These are phyloP conservation scores for Beauveria caledonica DNA, from an alignment of 2,329 filamentous ascomycete genomes.

Conservation along the genomic window DNA sequence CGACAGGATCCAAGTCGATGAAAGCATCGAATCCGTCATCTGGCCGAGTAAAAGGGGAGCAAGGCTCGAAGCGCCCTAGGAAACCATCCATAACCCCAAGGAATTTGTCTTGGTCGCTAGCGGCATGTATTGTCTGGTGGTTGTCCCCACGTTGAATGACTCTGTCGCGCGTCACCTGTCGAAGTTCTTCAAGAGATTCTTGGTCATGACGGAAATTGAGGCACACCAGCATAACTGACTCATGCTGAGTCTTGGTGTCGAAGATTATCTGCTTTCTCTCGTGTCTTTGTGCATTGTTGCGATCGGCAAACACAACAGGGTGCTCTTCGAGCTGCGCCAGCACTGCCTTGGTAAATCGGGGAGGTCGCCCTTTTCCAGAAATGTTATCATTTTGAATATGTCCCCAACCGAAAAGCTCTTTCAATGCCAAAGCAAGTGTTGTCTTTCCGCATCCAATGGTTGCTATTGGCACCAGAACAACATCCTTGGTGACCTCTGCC, in stretches of 20 bases:
- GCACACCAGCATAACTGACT: constrained; percentile 66
- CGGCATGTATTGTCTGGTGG: constrained; percentile 93
- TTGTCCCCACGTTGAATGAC: constrained; percentile 86
- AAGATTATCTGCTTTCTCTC: constrained; percentile 83
- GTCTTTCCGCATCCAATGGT: constrained; percentile 97
- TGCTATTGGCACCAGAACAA: constrained; percentile 83
- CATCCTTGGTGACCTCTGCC: constrained; percentile 52
- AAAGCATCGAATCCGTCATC: constrained; percentile 76
- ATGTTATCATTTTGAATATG: constrained; percentile 98
- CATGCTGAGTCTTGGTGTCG: constrained; percentile 59
- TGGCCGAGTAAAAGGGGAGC: constrained; percentile 57
- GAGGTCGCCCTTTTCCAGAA: constrained; percentile 65
- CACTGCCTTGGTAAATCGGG: constrained; percentile 66
- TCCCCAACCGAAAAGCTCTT: constrained; percentile 80
- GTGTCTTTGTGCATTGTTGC: constrained; percentile 85
- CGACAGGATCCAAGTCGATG: constrained; percentile 73
- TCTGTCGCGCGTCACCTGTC: constrained; percentile 65
- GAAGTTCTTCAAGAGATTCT: constrained; percentile 63
- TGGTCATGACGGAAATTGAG: constrained; percentile 83
- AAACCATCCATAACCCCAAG: constrained; percentile 94
- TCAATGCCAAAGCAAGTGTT: constrained; percentile 74
- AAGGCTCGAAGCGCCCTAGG: constrained; percentile 72
- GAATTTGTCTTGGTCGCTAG: constrained; percentile 63
- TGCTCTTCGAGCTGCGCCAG: constrained; percentile 54
- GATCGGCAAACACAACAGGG: constrained; percentile 77